phyloP scores from a whole-genome alignment of 2,329 filamentous ascomycete genomes.

The Corinectria fuckeliana region DNA sequence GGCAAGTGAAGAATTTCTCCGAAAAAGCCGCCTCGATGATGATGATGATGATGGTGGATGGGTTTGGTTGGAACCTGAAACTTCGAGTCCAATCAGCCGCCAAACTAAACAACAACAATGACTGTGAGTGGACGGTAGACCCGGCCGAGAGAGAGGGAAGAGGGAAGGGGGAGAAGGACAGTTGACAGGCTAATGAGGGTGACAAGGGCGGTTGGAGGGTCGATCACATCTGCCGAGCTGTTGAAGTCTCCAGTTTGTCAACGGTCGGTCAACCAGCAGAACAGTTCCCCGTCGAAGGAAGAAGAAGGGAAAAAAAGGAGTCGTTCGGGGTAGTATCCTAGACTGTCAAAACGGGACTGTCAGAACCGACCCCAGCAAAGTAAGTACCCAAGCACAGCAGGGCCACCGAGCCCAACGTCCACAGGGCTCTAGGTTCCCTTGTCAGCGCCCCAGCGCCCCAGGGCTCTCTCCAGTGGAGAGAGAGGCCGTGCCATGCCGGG shows the following conservation, averaged over 20 bases:
- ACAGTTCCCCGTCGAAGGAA: neutral
- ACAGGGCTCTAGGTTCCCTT: too few relatives aligned
- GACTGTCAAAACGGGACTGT: too few relatives aligned
- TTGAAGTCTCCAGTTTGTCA: neutral
- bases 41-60: neutral
- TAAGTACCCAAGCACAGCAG: too few relatives aligned
- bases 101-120: neutral
- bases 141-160: too few relatives aligned
- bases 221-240: neutral
- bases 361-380: too few relatives aligned
- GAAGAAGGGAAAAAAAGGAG: neutral
- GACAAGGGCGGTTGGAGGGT: neutral
- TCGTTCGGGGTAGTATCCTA: too few relatives aligned
- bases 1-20: neutral
- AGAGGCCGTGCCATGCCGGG: neutral
- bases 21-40: neutral
- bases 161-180: too few relatives aligned
- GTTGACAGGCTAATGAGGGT: too few relatives aligned
- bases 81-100: neutral
- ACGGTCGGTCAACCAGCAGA: too few relatives aligned
- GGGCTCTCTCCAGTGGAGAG: too few relatives aligned
- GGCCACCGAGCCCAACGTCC: too few relatives aligned
- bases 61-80: neutral
- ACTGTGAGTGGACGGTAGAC: neutral
- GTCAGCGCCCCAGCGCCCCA: too few relatives aligned